These are phyloP conservation scores for Nitzschia inconspicua DNA, from an alignment of 108 stramenopile genomes.

Conservation along the genomic window DNA sequence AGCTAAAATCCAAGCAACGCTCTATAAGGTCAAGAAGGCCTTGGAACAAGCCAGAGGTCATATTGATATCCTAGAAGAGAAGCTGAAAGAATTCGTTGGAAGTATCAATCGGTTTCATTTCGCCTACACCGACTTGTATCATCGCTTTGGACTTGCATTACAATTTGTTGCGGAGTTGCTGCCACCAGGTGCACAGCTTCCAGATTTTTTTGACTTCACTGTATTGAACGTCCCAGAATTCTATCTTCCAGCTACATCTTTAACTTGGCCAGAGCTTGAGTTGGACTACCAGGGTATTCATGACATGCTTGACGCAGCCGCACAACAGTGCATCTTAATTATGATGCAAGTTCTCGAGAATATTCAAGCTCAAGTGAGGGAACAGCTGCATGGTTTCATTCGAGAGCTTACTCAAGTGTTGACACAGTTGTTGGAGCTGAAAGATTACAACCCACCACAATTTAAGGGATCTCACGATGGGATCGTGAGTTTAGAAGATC, in stretches of 20 bases:
- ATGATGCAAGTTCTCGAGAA: conserved; percentile 1
- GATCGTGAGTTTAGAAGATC: conserved; percentile 6
- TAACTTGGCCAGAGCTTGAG: conserved; percentile 12
- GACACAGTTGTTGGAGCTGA: conserved; percentile 16
- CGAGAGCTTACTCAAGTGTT: conserved; percentile 2
- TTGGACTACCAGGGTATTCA: conserved; percentile 14
- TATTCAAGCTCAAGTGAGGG: conserved; percentile 7
- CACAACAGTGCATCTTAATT: conserved; percentile 2
- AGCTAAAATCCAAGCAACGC: not conserved
- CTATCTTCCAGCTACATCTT: conserved; percentile 21
- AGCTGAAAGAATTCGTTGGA: conserved; percentile 7
- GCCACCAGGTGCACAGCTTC: conserved; percentile 26
- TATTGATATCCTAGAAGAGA: conserved; percentile 8
- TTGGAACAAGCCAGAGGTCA: conserved; percentile 19
- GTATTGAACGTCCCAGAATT: conserved; percentile 17
- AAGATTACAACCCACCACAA: conserved; percentile 40
- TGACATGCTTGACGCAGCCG: not conserved
- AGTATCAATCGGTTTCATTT: conserved; percentile 20
- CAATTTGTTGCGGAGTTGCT: conserved; percentile 30
- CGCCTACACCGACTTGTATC: conserved; percentile 21
- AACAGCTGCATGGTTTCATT: conserved; percentile 1
- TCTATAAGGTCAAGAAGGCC: not conserved
- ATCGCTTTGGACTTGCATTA: conserved; percentile 16
- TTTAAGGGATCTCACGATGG: conserved; percentile 18
- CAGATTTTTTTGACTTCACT: conserved; percentile 29